These are phyloP conservation scores for Stephania yunnanensis DNA, from an alignment of 164 flowering plant species.

Conservation along the genomic window DNA sequence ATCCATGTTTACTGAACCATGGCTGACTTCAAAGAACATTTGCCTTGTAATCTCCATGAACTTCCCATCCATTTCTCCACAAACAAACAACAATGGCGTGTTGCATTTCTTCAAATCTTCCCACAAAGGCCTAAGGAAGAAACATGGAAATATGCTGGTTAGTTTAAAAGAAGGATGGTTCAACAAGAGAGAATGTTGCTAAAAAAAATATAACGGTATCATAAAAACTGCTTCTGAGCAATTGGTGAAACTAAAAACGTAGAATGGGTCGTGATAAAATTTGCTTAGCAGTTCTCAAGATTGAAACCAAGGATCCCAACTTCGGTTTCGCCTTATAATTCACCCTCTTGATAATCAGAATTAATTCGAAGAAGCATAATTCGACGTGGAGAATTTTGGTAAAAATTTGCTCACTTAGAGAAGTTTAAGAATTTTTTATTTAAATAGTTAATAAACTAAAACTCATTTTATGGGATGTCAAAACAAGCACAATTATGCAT, in stretches of 20 bases:
- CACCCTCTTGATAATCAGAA: no score
- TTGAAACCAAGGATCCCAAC: background rate
- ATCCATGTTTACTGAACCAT: background rate
- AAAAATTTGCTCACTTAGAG: no score
- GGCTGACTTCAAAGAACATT: conserved; percentile 37
- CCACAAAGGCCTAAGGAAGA: conserved; percentile 63
- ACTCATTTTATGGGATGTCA: no score
- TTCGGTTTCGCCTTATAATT: no score
- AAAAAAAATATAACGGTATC: background rate
- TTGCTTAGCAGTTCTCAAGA: background rate
- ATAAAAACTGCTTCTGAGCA: background rate
- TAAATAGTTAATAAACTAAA: no score
- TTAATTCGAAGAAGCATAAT: no score
- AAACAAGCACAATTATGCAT: no score
- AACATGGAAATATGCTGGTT: background rate
- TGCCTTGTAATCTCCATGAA: conserved; percentile 55
- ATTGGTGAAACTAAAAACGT: background rate
- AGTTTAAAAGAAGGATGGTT: background rate
- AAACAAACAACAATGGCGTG: conserved; percentile 50
- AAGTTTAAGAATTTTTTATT: no score
- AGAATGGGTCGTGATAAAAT: background rate
- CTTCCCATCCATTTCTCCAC: conserved; percentile 77
- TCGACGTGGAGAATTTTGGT: no score
- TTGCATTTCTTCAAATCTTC: conserved; percentile 61
- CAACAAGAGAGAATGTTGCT: background rate